Evolutionary conservation across 2,329 filamentous ascomycete genomes (phyloP).

Genomic region (Ophiostoma himal-ulmi): DNA sequence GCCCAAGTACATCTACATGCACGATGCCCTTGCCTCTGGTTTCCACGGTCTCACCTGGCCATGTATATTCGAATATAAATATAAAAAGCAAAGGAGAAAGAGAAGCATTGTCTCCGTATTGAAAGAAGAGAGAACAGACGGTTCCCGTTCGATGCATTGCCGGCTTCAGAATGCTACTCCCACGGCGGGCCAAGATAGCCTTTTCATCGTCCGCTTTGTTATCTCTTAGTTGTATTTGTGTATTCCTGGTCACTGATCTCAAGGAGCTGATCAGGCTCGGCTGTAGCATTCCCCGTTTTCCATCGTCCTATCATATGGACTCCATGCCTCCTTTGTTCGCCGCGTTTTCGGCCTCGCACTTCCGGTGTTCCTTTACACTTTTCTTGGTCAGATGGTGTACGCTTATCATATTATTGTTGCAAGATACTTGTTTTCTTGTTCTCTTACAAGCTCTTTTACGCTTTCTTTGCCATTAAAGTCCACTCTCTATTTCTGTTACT

Average conservation of each 20-base stretch:
- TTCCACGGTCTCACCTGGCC: constrained; percentile 6
- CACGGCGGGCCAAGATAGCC: too few relatives aligned
- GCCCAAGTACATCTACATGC: background rate
- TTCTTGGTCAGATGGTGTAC: too few relatives aligned
- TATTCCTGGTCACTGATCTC: background rate
- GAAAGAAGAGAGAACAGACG: background rate
- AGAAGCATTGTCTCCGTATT: background rate
- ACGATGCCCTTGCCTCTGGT: background rate
- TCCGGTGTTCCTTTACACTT: too few relatives aligned
- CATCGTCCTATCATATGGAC: too few relatives aligned
- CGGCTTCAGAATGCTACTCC: background rate
- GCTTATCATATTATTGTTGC: too few relatives aligned
- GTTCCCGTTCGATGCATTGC: background rate
- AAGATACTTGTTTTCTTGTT: too few relatives aligned
- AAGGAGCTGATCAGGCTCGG: background rate
- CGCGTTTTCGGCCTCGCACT: too few relatives aligned
- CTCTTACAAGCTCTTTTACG: too few relatives aligned
- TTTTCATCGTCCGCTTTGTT: background rate
- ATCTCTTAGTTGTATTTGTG: background rate
- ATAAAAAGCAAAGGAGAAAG: background rate
- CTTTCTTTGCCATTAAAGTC: too few relatives aligned
- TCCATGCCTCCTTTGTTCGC: too few relatives aligned
- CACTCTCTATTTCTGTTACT: background rate
- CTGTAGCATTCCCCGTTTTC: too few relatives aligned
- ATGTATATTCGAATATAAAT: background rate